Base-by-base conservation (phyloP, 2,329 filamentous ascomycete genomes). In the Microcyclosporella mali region DNA sequence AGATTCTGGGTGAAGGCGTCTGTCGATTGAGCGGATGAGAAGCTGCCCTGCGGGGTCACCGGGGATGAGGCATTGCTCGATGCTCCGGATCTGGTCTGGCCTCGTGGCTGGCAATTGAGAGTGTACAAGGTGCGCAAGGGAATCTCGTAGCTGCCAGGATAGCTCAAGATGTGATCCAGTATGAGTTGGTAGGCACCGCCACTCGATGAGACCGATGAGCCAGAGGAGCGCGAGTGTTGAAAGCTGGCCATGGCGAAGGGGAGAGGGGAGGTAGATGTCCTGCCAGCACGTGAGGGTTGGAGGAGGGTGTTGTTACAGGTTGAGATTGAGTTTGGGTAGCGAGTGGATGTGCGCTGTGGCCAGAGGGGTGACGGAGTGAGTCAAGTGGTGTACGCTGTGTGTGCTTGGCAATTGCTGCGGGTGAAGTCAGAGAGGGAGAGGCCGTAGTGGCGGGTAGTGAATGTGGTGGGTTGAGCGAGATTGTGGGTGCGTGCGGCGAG, bases 71-170 rank as follows among this genome's bases (percentile, higher is more conserved):
- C 57, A n/a, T 51, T 52, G 43, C 53, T 60, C 27, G 62, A 62
- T 3, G 60, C 61, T 7, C 65, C 59, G 30, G 40, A 44, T n/a
- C 46, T 44, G 21, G 41, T 52, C 29, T 67, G 63, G n/a, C 66
- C 63, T 38, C 69, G 71, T 14, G 77, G 71, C 14, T 74, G 72
- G 48, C 74, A 79, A 58, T 84, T 84, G 60, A 84, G 70, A 18
- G 74, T 74, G 66, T 82, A 83, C 76, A 83, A 82, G 49, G 78
- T 82, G 44, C 79, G 75, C 19, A 84, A 69, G 15, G 80, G 80
- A 25, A 83, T 77, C 55, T 83, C 80, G 57, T 83, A 82, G 53
- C 70, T 75, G 55, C 71, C 73, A 7, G 78, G 78, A 57, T 82
- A 79, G 45, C 74, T 72, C 40, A 81, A 64, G 44, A 80, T 70